Base-by-base conservation (phyloP, 768 basidiomycete species). In the Tulasnella sp. region DNA sequence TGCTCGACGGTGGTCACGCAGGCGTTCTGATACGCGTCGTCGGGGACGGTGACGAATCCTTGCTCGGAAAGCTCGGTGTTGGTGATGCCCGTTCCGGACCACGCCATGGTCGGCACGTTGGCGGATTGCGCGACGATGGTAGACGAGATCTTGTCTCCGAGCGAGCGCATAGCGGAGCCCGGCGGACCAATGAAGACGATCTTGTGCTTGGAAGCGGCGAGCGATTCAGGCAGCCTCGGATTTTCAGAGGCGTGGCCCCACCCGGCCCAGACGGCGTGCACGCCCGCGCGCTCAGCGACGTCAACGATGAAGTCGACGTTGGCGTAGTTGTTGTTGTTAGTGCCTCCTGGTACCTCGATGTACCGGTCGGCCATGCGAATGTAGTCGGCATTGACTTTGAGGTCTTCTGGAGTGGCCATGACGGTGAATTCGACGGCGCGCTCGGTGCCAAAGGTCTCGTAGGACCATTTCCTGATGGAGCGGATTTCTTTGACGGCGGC, bases 161-260 rank as follows among this genome's bases (percentile, higher is more conserved):
- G 88, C 81, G 97, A 99, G 80, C 98, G 90, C 98, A 99, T 99
- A 7, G 98, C 98, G 81, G 93, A 97, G 70, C 98, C 98, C 16
- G 98, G 98, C 29, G 98, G 98, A 80, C 98, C 98, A 83, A 99
- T 99, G 87, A 99, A 99, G 79, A 99, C 93, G 83, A 99, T 96
- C 85, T 95, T 97, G 86, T 96, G 89, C 84, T 94, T 94, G 84
- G 91, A 94, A 4, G 95, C 92, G 42, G 93, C 90, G 57, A 99
- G 90, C 79, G 92, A 93, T 84, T 99, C 98, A 0, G 98, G 98
- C 29, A 99, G 86, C 75, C 96, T 91, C 0, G 98, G 98, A 84
- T 99, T 99, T 85, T 99, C 98, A 2, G 98, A 99, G 37, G 98
- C 98, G 84, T 99, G 98, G 73, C 98, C 98, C 98, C 98, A 99